phyloP scores from a whole-genome alignment of 192 early-diverging fungal species.

The Backusella parvicylindrica region DNA sequence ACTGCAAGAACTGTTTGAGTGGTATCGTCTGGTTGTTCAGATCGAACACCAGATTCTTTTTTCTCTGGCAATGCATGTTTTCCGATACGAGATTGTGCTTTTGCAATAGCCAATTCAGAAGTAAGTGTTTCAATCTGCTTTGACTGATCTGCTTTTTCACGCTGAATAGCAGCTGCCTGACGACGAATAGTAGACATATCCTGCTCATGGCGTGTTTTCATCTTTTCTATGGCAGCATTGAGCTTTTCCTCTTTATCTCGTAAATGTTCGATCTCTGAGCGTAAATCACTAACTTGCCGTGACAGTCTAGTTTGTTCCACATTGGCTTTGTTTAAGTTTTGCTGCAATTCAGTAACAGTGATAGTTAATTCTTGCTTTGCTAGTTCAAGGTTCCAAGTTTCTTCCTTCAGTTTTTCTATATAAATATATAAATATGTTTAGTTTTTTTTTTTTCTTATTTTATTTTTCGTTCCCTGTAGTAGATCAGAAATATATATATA shows the following conservation, averaged over 20 bases:
- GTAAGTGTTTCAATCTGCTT: slow-evolving; percentile 60
- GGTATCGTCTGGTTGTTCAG: not conserved
- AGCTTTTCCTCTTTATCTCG: slow-evolving; percentile 55
- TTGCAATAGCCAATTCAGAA: slow-evolving; percentile 38
- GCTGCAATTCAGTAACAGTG: slow-evolving; percentile 40
- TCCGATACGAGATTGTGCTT: slow-evolving; percentile 22
- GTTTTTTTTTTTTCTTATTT: not conserved
- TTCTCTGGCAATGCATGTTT: slow-evolving; percentile 3
- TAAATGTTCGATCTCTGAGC: slow-evolving; percentile 58
- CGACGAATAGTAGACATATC: slow-evolving; percentile 57
- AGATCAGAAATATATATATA: not conserved
- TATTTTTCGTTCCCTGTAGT: not conserved
- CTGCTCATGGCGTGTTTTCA: slow-evolving; percentile 60
- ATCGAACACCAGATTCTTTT: not conserved
- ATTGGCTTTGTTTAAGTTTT: slow-evolving; percentile 38
- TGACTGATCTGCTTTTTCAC: slow-evolving; percentile 54
- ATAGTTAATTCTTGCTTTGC: slow-evolving; percentile 46
- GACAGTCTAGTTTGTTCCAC: slow-evolving; percentile 57
- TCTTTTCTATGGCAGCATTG: slow-evolving; percentile 35
- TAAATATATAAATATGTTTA: not conserved
- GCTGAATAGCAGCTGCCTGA: slow-evolving; percentile 48
- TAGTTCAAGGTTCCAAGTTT: slow-evolving; percentile 54
- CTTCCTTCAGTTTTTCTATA: slow-evolving; percentile 51
- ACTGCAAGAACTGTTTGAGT: not conserved
- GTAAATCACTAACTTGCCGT: slow-evolving; percentile 44